Base-by-base conservation (phyloP, 1,139 yeast genomes). In the Nakaseomyces kungkrabaensis region DNA sequence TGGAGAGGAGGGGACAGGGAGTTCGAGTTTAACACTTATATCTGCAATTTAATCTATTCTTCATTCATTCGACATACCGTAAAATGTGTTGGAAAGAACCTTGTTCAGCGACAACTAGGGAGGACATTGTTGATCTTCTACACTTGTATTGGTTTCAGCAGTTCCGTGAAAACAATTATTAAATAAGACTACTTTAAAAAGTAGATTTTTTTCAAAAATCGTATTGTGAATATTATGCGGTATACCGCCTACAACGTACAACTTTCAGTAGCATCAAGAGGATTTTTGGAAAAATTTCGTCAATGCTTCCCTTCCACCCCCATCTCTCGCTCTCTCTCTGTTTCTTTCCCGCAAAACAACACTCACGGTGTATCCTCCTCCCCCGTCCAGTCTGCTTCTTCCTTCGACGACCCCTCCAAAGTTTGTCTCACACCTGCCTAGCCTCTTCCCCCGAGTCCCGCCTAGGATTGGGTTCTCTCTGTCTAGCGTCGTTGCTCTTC, bases 31-130 rank as follows among this genome's bases (percentile, higher is more conserved):
- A 17, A 17, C 22, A 3, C 22, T 17, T 17, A 31, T 31, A 9
- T 31, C 33, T 31, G 9, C 33, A 31, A 11, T 13, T 11, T 13
- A 9, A 34, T 25, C 24, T 46, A 34, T 34, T 13, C 13, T 37
- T 32, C 22, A 17, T 17, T 36, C 38, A 17, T 17, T 52, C 59
- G 84, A 29, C 95, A 76, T 85, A 85, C 95, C 97, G 98, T 81
- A 92, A 88, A 81, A 92, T 92, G 95, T 94, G 99, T 82, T 94
- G 98, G 96, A 94, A 92, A 75, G 94, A 86, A 78, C 96, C 96
- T 81, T 87, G 85, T 82, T 92, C 97, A 79, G 87, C 94, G 78
- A 90, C 94, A 79, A 88, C 96, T 85, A 90, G 85, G 76, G 95
- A 84, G 37, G 47, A 45, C 47, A 45, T 45, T 34, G 41, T 45